Evolutionary conservation across 768 basidiomycete genomes (phyloP).

Genomic region (Royoungia palumana): DNA sequence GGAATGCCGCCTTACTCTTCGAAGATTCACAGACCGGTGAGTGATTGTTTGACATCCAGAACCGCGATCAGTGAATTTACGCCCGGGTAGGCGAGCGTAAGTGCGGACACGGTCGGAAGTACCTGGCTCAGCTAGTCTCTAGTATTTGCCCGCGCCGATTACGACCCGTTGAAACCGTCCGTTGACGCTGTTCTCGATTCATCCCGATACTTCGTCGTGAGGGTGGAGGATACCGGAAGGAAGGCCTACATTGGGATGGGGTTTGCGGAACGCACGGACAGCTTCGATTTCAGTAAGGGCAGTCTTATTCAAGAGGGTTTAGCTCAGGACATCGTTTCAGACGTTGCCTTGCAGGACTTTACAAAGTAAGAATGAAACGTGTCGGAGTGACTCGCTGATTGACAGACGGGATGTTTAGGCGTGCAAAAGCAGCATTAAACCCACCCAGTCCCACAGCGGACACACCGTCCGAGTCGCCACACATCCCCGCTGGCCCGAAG

Average conservation of each 20-base stretch:
- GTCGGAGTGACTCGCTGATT: not conserved
- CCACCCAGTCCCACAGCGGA: slow-evolving; percentile 43
- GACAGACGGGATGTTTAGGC: slow-evolving; percentile 36
- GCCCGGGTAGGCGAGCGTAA: slow-evolving; percentile 59
- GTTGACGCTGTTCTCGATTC: slow-evolving; percentile 97
- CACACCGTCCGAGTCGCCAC: slow-evolving; percentile 59
- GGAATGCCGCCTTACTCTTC: slow-evolving; percentile 65
- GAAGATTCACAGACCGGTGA: slow-evolving; percentile 80
- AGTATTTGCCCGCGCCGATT: slow-evolving; percentile 88
- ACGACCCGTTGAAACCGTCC: slow-evolving; percentile 71
- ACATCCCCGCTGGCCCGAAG: slow-evolving; percentile 75
- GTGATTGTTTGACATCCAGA: slow-evolving; percentile 16
- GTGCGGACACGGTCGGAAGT: slow-evolving; percentile 24
- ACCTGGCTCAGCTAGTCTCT: slow-evolving; percentile 10
- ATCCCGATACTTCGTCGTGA: slow-evolving; percentile 90
- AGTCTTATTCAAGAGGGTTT: not conserved
- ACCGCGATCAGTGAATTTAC: slow-evolving; percentile 3
- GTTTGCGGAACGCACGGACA: slow-evolving; percentile 82
- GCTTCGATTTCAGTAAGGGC: slow-evolving; percentile 85
- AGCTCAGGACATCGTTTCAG: slow-evolving; percentile 36
- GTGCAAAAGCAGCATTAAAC: slow-evolving; percentile 61
- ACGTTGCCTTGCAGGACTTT: slow-evolving; percentile 84
- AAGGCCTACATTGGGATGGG: slow-evolving; percentile 95
- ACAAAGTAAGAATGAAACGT: slow-evolving; percentile 51
- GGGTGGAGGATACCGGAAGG: slow-evolving; percentile 83